phyloP scores from a whole-genome alignment of 768 basidiomycete species.

The Boletus sp. region DNA sequence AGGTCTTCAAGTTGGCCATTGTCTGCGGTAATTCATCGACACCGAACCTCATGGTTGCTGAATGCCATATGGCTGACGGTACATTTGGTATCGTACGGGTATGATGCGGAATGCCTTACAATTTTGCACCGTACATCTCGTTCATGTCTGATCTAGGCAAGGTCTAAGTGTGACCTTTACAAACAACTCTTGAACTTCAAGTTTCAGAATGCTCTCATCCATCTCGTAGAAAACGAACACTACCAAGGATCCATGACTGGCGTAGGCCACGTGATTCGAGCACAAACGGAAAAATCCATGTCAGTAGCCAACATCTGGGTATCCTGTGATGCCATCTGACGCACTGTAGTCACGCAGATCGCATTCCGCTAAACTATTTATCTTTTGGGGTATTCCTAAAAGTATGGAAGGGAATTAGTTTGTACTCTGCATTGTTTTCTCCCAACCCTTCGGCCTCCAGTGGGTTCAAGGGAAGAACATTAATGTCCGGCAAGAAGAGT shows the following conservation, averaged over 20 bases:
- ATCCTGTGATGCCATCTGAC: constrained; percentile 7
- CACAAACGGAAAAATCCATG: constrained; percentile 48
- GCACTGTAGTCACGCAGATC: constrained; percentile 22
- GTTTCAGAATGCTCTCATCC: constrained; percentile 62
- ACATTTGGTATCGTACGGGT: constrained; percentile 79
- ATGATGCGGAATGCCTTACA: constrained; percentile 21
- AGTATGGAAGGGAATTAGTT: constrained; percentile 53
- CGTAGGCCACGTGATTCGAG: constrained; percentile 61
- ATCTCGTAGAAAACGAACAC: constrained; percentile 71
- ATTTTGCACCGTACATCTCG: background rate
- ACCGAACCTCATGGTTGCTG: constrained; percentile 73
- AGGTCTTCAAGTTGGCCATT: constrained; percentile 75
- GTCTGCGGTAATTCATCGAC: constrained; percentile 86
- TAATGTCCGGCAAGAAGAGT: constrained; percentile 23
- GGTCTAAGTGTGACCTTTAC: constrained; percentile 78
- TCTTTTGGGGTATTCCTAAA: constrained; percentile 42
- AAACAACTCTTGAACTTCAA: constrained; percentile 74
- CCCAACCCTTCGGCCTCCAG: constrained; percentile 3
- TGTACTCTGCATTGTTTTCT: constrained; percentile 38
- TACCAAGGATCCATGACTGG: constrained; percentile 65
- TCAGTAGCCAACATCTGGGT: constrained; percentile 2
- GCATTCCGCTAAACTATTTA: constrained; percentile 32
- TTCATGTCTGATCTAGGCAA: constrained; percentile 48
- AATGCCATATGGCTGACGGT: constrained; percentile 75
- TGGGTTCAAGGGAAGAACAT: constrained; percentile 1